These are phyloP conservation scores for Orychophragmus violaceus DNA, from an alignment of 345 rosid genomes.

Conservation along the genomic window DNA sequence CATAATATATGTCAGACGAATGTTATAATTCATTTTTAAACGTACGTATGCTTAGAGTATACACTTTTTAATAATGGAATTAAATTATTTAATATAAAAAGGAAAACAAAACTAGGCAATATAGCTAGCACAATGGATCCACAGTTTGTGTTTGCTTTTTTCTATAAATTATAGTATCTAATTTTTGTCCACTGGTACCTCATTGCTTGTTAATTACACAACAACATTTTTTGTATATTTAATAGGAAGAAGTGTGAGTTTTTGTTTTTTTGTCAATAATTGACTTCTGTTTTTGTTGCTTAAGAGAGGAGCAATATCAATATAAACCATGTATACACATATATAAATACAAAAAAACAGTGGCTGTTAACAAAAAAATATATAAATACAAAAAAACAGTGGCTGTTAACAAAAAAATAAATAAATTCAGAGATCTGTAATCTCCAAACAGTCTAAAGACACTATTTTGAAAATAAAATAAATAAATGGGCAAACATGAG, in stretches of 20 bases:
- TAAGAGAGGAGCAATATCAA: not conserved
- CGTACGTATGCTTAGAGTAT: not conserved
- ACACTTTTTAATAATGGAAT: too few relatives aligned
- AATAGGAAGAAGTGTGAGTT: not conserved
- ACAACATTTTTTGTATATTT: not conserved
- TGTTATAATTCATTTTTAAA: not conserved
- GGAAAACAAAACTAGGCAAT: not conserved
- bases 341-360: too few relatives aligned
- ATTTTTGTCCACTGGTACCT: not conserved
- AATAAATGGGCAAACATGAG: not conserved
- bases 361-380: not conserved
- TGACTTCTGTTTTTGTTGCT: slow-evolving; percentile 1
- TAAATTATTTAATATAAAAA: not conserved
- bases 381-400: too few relatives aligned
- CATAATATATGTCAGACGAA: not conserved
- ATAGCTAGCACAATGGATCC: not conserved
- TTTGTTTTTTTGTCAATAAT: not conserved
- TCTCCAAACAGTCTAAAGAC: not conserved
- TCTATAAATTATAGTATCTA: not conserved
- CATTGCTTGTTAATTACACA: slow-evolving; percentile 21
- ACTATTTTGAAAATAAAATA: not conserved
- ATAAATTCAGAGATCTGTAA: not conserved
- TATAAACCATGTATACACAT: not conserved
- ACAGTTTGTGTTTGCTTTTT: too few relatives aligned
- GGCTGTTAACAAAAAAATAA: not conserved